phyloP scores from a whole-genome alignment of 257 asterid genomes.

The Lithospermum erythrorhizon region DNA sequence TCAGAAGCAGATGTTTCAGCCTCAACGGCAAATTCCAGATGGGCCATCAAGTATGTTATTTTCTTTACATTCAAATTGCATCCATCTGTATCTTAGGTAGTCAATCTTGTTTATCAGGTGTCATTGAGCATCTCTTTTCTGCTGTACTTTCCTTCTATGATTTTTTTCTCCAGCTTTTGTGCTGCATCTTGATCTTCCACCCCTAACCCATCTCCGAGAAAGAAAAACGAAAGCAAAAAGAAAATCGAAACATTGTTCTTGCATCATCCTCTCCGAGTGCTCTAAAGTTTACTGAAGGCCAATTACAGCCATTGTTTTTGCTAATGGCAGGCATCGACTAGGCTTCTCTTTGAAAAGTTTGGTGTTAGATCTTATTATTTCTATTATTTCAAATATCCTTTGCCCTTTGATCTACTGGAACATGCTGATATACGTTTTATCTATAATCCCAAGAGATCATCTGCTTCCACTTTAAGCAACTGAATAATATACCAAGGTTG shows the following conservation, averaged over 20 bases:
- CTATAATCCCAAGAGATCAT: neutral
- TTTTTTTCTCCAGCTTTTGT: neutral
- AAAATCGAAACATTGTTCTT: no score
- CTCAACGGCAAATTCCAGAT: constrained; percentile 66
- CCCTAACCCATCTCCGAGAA: neutral
- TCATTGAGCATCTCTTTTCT: constrained; percentile 3
- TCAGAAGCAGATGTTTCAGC: constrained; percentile 66
- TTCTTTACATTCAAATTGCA: neutral
- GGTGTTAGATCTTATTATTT: neutral
- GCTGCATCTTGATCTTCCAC: neutral
- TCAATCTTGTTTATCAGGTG: constrained; percentile 2
- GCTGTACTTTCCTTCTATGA: neutral
- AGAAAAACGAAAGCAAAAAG: neutral
- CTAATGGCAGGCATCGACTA: neutral
- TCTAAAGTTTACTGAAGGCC: neutral
- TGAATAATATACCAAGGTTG: neutral
- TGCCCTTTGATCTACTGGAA: neutral
- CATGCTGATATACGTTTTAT: no score
- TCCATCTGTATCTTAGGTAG: neutral
- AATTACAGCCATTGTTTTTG: neutral
- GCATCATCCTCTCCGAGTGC: neutral
- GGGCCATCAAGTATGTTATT: constrained; percentile 57
- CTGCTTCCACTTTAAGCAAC: neutral
- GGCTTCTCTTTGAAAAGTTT: neutral
- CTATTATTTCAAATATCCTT: neutral